Conservation (phyloP, 129 eudicot species). For the Kitagawia praeruptora region DNA sequence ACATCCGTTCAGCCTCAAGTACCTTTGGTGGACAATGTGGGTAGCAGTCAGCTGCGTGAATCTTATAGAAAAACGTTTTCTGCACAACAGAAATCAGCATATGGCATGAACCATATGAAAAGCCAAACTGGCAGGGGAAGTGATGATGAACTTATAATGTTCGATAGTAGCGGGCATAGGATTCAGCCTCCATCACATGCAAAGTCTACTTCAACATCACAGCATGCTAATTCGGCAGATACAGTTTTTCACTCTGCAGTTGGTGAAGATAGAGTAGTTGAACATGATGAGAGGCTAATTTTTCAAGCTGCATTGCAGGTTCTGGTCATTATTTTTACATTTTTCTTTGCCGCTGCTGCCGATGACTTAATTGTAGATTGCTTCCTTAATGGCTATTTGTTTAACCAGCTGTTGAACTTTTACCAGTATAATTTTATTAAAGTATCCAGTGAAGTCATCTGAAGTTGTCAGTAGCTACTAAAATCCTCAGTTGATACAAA, state of each 20-base stretch:
- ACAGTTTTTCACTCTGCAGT: slow-evolving; percentile 30
- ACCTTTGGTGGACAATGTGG: slow-evolving; percentile 25
- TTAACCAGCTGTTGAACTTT: background rate
- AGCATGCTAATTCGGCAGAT: slow-evolving; percentile 29
- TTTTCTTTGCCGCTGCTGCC: background rate
- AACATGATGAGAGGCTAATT: slow-evolving; percentile 60
- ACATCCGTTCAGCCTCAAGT: slow-evolving; percentile 29
- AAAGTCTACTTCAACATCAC: slow-evolving; percentile 29
- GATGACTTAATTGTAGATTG: background rate
- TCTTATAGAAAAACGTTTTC: slow-evolving; percentile 11
- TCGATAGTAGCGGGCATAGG: slow-evolving; percentile 31
- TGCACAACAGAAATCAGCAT: slow-evolving; percentile 20
- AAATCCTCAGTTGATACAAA: background rate
- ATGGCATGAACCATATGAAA: slow-evolving; percentile 26
- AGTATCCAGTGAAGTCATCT: background rate
- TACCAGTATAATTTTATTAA: background rate
- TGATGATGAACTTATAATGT: slow-evolving; percentile 28
- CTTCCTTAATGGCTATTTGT: background rate
- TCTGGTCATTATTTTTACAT: background rate
- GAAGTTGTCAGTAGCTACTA: background rate
- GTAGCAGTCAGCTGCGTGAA: slow-evolving; percentile 33
- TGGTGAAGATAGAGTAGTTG: slow-evolving; percentile 42
- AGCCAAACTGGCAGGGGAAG: slow-evolving; percentile 23
- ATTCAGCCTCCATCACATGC: slow-evolving; percentile 33
- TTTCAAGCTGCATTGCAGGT: slow-evolving; percentile 82